Evolutionary conservation across 1,284 basidiomycete species (phyloP).

Genomic region (Cutaneotrichosporon sp.): DNA sequence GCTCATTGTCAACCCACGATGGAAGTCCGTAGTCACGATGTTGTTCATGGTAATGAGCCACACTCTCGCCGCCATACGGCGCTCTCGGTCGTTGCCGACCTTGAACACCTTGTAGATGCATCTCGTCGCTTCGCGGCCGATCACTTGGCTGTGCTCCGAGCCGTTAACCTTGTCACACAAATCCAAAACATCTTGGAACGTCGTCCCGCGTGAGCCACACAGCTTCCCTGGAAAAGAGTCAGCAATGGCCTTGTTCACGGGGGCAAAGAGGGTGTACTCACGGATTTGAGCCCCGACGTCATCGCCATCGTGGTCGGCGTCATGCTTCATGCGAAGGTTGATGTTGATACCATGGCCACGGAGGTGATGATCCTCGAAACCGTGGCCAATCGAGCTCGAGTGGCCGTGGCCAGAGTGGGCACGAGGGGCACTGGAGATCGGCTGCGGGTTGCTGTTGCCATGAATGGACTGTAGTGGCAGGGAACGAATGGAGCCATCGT

Average conservation of each 20-base stretch:
- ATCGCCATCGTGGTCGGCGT: constrained; percentile 21
- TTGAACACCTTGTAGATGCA: constrained; percentile 51
- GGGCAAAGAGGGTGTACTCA: constrained; percentile 25
- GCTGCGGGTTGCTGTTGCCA: background rate
- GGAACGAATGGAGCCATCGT: constrained; percentile 10
- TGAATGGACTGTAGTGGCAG: background rate
- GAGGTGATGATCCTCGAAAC: constrained; percentile 16
- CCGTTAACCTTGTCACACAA: constrained; percentile 49
- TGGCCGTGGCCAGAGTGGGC: constrained; percentile 20
- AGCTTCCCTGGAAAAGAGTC: constrained; percentile 31
- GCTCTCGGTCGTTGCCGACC: constrained; percentile 42
- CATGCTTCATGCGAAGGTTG: background rate
- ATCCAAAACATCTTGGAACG: constrained; percentile 40
- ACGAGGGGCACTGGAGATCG: background rate
- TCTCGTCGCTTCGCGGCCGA: constrained; percentile 49
- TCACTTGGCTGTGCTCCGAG: constrained; percentile 40
- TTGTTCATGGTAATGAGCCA: constrained; percentile 51
- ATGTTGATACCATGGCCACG: background rate
- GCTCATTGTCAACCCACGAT: constrained; percentile 33
- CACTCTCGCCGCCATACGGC: constrained; percentile 44
- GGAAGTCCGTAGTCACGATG: constrained; percentile 37
- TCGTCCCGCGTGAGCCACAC: constrained; percentile 35
- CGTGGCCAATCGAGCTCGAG: constrained; percentile 24
- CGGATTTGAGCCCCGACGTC: constrained; percentile 43
- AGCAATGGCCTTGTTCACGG: background rate